Evolutionary conservation across 1,284 basidiomycete genomes (phyloP).

Genomic region (Apiotrichum porosum): DNA sequence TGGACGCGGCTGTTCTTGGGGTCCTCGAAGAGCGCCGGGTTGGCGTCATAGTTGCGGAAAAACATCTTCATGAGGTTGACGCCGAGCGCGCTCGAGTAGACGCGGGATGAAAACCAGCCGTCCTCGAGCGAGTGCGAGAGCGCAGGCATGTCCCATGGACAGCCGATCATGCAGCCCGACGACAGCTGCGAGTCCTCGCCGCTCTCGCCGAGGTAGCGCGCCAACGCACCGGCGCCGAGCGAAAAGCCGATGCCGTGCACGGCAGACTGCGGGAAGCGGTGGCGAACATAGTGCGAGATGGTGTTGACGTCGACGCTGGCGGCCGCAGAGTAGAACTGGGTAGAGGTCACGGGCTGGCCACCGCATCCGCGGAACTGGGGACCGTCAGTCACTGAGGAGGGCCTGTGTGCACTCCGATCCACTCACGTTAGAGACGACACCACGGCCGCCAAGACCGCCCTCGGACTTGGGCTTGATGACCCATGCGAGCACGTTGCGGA

Average conservation of each 20-base stretch:
- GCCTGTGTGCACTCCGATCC: background rate
- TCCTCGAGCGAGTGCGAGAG: slow-evolving; percentile 54
- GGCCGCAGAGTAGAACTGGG: slow-evolving; percentile 74
- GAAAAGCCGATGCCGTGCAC: slow-evolving; percentile 88
- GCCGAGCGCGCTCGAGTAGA: slow-evolving; percentile 82
- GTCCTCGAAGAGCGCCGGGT: slow-evolving; percentile 30
- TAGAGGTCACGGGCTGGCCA: slow-evolving; percentile 64
- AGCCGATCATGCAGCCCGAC: slow-evolving; percentile 72
- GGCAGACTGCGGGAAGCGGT: slow-evolving; percentile 71
- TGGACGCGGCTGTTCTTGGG: slow-evolving; percentile 11
- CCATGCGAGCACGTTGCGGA: slow-evolving; percentile 69
- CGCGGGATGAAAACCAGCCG: slow-evolving; percentile 60
- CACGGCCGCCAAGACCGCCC: slow-evolving; percentile 81
- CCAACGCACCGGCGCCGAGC: slow-evolving; percentile 85
- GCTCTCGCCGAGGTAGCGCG: slow-evolving; percentile 86
- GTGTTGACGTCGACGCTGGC: slow-evolving; percentile 81
- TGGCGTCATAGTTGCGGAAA: slow-evolving; percentile 55
- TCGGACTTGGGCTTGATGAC: slow-evolving; percentile 60
- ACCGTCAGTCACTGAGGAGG: slow-evolving; percentile 1
- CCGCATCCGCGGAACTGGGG: slow-evolving; percentile 80
- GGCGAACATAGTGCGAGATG: slow-evolving; percentile 70
- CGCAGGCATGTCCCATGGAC: slow-evolving; percentile 50
- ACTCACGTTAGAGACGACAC: slow-evolving; percentile 69
- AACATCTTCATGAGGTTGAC: slow-evolving; percentile 68
- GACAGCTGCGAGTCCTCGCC: slow-evolving; percentile 68